A percentile compares a stretch with the other conserved stretches of the same genome.
Conservation (phyloP, 345 rosid species). For the Bretschneidera sinensis region DNA sequence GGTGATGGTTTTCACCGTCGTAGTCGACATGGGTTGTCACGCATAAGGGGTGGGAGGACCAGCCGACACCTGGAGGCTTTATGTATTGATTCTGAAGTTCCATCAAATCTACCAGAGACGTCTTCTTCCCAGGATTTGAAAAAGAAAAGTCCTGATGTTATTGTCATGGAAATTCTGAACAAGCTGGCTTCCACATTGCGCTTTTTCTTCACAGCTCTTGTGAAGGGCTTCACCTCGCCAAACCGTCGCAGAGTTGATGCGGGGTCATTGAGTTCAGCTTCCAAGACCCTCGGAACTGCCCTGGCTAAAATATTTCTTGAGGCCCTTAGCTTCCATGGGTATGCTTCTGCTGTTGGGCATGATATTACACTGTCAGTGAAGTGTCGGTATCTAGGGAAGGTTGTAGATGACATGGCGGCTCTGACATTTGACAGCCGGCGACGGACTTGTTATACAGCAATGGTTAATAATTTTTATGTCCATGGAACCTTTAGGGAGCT, state of each 20-base stretch:
- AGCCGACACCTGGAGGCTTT: slow-evolving; percentile 77
- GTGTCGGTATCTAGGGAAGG: slow-evolving; percentile 89
- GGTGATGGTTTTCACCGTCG: slow-evolving; percentile 78
- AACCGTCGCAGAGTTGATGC: slow-evolving; percentile 89
- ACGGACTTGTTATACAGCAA: slow-evolving; percentile 73
- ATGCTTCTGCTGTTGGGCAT: slow-evolving; percentile 55
- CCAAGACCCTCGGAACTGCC: slow-evolving; percentile 81
- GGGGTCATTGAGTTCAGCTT: slow-evolving; percentile 64
- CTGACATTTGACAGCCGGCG: slow-evolving; percentile 79
- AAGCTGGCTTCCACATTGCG: slow-evolving; percentile 69
- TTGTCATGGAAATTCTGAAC: slow-evolving; percentile 61
- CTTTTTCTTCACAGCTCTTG: slow-evolving; percentile 76
- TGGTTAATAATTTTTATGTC: slow-evolving; percentile 89
- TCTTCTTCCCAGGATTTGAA: slow-evolving; percentile 56
- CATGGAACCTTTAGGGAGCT: slow-evolving; percentile 89
- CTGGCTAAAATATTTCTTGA: slow-evolving; percentile 78
- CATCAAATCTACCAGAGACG: slow-evolving; percentile 49
- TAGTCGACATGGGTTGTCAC: slow-evolving; percentile 77
- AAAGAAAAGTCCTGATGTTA: slow-evolving; percentile 74
- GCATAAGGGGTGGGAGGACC: slow-evolving; percentile 83
- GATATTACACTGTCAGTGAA: slow-evolving; percentile 64
- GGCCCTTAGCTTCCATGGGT: slow-evolving; percentile 76
- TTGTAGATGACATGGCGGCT: slow-evolving; percentile 79
- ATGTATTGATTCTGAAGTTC: slow-evolving; percentile 59
- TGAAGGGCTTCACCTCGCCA: slow-evolving; percentile 84